Evolutionary conservation across 495 filamentous ascomycete species (phyloP), one percentile per base, ranked within the genome.

Genomic region (Hyaloscypha variabilis): DNA sequence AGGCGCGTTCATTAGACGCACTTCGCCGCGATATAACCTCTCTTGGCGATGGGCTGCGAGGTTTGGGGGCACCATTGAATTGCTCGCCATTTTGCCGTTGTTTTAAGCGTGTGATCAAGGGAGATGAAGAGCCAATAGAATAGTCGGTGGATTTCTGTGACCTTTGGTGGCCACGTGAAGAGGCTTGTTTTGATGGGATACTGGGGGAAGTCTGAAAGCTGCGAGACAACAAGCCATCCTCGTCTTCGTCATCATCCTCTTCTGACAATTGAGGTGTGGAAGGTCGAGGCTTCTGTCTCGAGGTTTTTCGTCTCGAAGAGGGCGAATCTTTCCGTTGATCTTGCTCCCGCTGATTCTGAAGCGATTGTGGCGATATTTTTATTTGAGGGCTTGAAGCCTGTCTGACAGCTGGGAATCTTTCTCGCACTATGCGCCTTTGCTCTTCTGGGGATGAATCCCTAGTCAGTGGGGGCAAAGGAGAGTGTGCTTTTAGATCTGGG

Each of bases 91-190:
- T 8, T 19, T 19, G 60, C 3, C 26, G 42, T 17, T 53, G 17
- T 26, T 34, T 34, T 14, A 52, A 39, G 26, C 56, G 63, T 11
- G 30, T 59, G 25, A 51, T 17, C 17, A 65, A 26, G 13, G 64
- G 58, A 8, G 57, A 55, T 14, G 49, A 50, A n/a, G 64, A 60
- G 8, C 42, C 23, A 34, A 60, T 62, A n/a, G 59, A 34, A 34
- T 1, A 25, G 2, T 54, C 51, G 1, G 51, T 25, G 6, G 51
- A 54, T 28, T 42, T 25, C 25, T 28, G 51, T 17, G 51, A 54
- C 21, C n/a, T 24, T 54, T 6, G 51, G 25, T 54, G 51, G 51
- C 51, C 25, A 54, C 51, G 51, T 17, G 51, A 28, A 19, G 51
- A 54, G 17, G 25, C 21, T 28, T 28, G 51, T 25, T 54, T 54